phyloP scores from a whole-genome alignment of 78 protist genomes.

The Tieghemostelium lacteum region DNA sequence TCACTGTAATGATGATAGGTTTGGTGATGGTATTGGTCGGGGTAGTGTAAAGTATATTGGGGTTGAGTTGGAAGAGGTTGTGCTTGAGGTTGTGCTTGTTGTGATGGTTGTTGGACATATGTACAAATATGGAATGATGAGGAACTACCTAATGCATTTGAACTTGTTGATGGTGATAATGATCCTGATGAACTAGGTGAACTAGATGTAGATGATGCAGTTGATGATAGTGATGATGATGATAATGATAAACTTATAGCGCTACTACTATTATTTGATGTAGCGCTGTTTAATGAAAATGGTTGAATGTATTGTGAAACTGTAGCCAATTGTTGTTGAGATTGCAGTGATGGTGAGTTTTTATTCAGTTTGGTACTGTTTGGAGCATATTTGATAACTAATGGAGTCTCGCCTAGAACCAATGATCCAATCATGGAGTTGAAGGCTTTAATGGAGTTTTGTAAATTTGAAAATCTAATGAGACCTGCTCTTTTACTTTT shows the following conservation, averaged over 20 bases:
- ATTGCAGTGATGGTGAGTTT: neutral
- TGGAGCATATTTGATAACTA: slow-evolving; percentile 28
- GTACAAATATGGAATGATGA: no score
- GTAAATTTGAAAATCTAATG: slow-evolving; percentile 14
- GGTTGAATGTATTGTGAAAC: neutral
- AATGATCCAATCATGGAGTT: slow-evolving; percentile 31
- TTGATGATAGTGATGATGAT: slow-evolving; percentile 8
- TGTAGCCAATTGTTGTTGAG: neutral
- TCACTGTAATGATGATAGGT: neutral
- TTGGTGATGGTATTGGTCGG: slow-evolving; percentile 2
- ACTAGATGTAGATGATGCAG: neutral
- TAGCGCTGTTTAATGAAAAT: neutral
- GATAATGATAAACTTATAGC: neutral
- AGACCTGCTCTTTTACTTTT: slow-evolving; percentile 45
- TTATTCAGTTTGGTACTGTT: neutral
- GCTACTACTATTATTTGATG: neutral
- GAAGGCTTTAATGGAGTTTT: slow-evolving; percentile 16
- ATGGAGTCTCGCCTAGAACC: slow-evolving; percentile 62
- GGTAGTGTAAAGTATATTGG: slow-evolving; percentile 12
- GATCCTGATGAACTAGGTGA: neutral
- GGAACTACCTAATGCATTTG: neutral
- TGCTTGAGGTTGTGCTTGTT: neutral
- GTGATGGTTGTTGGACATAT: neutral
- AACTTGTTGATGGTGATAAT: neutral
- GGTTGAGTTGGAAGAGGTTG: slow-evolving; percentile 5